phyloP scores from a whole-genome alignment of 345 rosid genomes.

The Lenwebbia sp. region DNA sequence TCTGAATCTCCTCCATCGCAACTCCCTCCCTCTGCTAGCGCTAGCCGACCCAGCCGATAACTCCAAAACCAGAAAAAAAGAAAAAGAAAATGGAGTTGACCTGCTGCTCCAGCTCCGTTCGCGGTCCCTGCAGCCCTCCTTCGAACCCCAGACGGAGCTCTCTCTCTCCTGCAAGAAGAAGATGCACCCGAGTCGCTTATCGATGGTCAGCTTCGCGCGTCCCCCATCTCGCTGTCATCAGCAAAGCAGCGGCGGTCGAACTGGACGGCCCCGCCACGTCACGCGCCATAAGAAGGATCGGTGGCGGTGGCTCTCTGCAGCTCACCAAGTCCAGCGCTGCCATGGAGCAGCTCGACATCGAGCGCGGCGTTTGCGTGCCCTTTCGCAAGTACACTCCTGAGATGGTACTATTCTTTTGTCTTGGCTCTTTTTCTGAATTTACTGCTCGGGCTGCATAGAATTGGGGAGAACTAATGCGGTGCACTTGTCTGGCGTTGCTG shows the following conservation, averaged over 20 bases:
- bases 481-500: background rate
- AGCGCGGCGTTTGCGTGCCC: conserved; percentile 94
- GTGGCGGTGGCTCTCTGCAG: background rate
- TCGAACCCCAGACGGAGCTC: background rate
- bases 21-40: background rate
- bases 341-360: conserved; percentile 85
- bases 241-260: background rate
- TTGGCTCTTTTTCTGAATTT: background rate
- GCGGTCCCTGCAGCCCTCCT: background rate
- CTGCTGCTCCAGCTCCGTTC: background rate
- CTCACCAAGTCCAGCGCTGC: conserved; percentile 28
- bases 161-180: background rate
- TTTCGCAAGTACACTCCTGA: conserved; percentile 96
- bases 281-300: background rate
- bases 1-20: background rate
- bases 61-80: background rate
- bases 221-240: background rate
- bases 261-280: background rate
- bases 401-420: conserved; percentile 41
- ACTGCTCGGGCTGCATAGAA: background rate
- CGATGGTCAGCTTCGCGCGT: background rate
- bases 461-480: background rate
- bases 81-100: background rate
- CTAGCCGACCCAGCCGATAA: too few relatives aligned
- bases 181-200: background rate